Base-by-base conservation (phyloP, 116 monocot species). In the Thalassia testudinum region DNA sequence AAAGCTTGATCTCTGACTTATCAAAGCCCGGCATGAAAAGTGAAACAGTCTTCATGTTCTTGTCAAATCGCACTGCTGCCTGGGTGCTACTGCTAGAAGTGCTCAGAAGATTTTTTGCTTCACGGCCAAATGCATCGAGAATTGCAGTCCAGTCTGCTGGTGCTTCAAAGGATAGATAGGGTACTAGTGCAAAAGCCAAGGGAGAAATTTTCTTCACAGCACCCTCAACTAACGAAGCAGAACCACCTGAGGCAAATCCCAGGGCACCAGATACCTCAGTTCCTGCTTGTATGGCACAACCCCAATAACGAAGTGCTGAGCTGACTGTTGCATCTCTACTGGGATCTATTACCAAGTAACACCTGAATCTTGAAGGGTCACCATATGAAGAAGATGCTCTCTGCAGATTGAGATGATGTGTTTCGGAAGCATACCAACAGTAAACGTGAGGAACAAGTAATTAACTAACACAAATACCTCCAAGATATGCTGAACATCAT, bases 1-100 rank as follows among this genome's bases (percentile, higher is more conserved):
- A 92, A 53, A 92, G 54, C 47, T 86, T 92, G 64, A 92, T 80
- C 54, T 92, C 86, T 17, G 86, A 75, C 47, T 92, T 92, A 25
- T 83, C 72, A 56, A 92, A 92, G 18, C 92, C 86, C 38, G 92
- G 92, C 77, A 92, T 80, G 58, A 92, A 92, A 62, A 92, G 86
- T 21, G 75, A 79, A 24, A 80, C 75, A n/a, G 70, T 52, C 57
- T 73, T 92, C 57, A 73, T 62, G n/a, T 48, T 43, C 7, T 47
- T n/a, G 50, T 86, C 80, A 73, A 92, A 86, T 54, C 17, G 71
- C 51, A 92, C 92, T 12, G 73, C 66, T 42, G 81, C 49, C 13
- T 68, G 49, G 0, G 28, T n/a, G 57, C n/a, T 21, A 48, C 26
- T 69, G 42, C n/a, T 67, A 52, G 56, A 38, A 43, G 54, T 53